Percentiles rank a stretch among this genome's conserved stretches.
phyloP scores from a whole-genome alignment of 139 green algal species.

The Micromonas commoda region DNA sequence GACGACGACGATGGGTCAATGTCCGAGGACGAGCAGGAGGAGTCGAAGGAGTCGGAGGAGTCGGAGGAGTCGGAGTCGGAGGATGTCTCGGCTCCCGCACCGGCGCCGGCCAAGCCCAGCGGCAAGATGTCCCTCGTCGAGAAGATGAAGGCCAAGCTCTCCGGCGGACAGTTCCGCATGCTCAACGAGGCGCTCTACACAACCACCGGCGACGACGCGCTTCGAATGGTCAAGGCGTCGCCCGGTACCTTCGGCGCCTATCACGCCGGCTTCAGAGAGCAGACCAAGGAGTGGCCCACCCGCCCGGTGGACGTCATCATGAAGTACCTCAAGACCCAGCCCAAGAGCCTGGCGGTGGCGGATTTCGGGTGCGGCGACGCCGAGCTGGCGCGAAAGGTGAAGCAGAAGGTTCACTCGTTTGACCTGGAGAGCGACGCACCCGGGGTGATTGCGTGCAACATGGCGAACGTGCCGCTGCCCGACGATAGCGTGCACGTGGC shows the following conservation, averaged over 20 bases:
- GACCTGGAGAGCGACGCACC: constrained; percentile 74
- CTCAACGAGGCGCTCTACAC: constrained; percentile 97
- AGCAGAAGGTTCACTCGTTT: constrained; percentile 71
- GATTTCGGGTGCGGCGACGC: constrained; percentile 96
- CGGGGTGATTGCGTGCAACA: constrained; percentile 86
- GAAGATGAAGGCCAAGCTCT: constrained; percentile 35
- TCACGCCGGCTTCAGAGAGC: constrained; percentile 76
- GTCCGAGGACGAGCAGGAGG: constrained; percentile 13
- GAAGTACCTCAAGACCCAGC: constrained; percentile 50
- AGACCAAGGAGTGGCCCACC: constrained; percentile 75
- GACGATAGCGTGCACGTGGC: constrained; percentile 63
- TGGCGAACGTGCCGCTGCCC: constrained; percentile 55
- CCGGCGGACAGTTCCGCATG: constrained; percentile 75
- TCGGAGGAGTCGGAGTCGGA: too few species aligned
- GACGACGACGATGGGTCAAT: background rate
- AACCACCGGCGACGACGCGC: constrained; percentile 49
- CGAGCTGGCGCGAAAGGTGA: constrained; percentile 51
- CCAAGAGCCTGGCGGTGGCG: constrained; percentile 51
- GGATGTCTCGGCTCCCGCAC: too few species aligned
- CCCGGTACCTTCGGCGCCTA: constrained; percentile 57
- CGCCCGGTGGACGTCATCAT: constrained; percentile 74
- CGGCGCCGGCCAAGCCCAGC: background rate
- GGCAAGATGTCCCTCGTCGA: constrained; percentile 7
- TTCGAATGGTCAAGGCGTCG: constrained; percentile 51
- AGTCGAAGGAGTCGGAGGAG: too few species aligned